phyloP scores from a whole-genome alignment of 495 filamentous ascomycete species.

The Copromyces sp. region DNA sequence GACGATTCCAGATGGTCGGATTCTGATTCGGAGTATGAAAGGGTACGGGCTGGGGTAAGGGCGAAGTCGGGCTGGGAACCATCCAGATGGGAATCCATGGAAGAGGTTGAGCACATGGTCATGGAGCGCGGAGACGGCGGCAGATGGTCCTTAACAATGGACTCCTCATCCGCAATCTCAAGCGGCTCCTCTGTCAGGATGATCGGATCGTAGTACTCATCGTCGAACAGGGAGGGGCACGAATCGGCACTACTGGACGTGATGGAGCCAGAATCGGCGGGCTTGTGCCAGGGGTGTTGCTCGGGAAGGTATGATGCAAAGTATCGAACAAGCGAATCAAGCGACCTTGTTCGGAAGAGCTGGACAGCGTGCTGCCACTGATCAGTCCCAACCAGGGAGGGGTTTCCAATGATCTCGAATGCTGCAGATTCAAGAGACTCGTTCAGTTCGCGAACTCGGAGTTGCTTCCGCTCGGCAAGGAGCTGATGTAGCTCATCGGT shows the following conservation, averaged over 20 bases:
- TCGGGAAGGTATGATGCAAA: constrained; percentile 41
- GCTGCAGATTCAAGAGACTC: constrained; percentile 37
- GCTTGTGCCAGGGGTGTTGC: constrained; percentile 28
- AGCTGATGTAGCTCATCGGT: constrained; percentile 36
- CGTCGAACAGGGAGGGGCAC: constrained; percentile 26
- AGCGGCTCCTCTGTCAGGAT: constrained; percentile 37
- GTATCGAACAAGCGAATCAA: constrained; percentile 42
- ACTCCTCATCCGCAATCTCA: constrained; percentile 13
- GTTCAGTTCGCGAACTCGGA: constrained; percentile 37
- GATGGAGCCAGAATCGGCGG: constrained; percentile 10
- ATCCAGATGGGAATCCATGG: constrained; percentile 22
- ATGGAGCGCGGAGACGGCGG: constrained; percentile 39
- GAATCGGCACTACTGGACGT: constrained; percentile 18
- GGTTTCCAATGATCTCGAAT: constrained; percentile 43
- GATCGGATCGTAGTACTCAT: constrained; percentile 23
- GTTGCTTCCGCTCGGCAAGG: constrained; percentile 36
- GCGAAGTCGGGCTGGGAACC: constrained; percentile 13
- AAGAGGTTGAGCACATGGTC: constrained; percentile 37
- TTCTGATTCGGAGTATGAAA: constrained; percentile 38
- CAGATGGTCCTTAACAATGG: constrained; percentile 18
- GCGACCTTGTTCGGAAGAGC: constrained; percentile 40
- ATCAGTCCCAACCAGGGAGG: constrained; percentile 36
- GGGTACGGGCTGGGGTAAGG: constrained; percentile 28
- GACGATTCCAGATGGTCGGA: constrained; percentile 25
- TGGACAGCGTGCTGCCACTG: constrained; percentile 42